Percentiles rank a stretch among this genome's conserved stretches.
Evolutionary conservation across 1,284 basidiomycete genomes (phyloP).

Genomic region (Tetrapyrgos nigripes): DNA sequence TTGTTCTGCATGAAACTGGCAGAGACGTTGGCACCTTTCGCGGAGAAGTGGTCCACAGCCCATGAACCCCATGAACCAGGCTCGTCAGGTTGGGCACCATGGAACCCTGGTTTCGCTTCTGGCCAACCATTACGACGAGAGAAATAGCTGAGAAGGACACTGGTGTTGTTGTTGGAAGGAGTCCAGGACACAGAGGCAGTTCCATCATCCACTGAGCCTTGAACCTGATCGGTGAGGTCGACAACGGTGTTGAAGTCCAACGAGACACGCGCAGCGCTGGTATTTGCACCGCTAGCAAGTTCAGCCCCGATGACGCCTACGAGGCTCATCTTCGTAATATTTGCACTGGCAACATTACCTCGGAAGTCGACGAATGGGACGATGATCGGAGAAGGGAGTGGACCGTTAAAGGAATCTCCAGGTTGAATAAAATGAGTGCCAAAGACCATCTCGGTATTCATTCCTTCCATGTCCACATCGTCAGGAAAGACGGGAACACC

Average conservation of each 20-base stretch:
- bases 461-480: constrained; percentile 23
- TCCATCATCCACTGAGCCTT: not conserved
- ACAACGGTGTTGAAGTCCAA: constrained; percentile 21
- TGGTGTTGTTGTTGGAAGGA: constrained; percentile 12
- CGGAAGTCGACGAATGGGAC: constrained; percentile 11
- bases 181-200: constrained; percentile 14
- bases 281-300: constrained; percentile 15
- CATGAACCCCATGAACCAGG: constrained; percentile 24
- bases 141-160: constrained; percentile 22
- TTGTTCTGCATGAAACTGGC: constrained; percentile 21
- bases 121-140: constrained; percentile 23
- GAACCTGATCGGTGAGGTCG: constrained; percentile 21
- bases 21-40: constrained; percentile 20
- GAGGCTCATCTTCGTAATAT: constrained; percentile 16
- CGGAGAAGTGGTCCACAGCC: constrained; percentile 24
- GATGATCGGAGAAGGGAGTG: constrained; percentile 16
- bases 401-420: constrained; percentile 15
- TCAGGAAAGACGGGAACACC: constrained; percentile 21
- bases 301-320: constrained; percentile 21
- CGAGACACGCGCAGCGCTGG: constrained; percentile 13
- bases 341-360: constrained; percentile 17
- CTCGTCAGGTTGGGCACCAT: constrained; percentile 14
- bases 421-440: constrained; percentile 17
- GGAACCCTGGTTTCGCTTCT: constrained; percentile 19
- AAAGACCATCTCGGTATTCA: constrained; percentile 23